phyloP scores from a whole-genome alignment of 768 basidiomycete genomes.

The Agrocybe pediades region DNA sequence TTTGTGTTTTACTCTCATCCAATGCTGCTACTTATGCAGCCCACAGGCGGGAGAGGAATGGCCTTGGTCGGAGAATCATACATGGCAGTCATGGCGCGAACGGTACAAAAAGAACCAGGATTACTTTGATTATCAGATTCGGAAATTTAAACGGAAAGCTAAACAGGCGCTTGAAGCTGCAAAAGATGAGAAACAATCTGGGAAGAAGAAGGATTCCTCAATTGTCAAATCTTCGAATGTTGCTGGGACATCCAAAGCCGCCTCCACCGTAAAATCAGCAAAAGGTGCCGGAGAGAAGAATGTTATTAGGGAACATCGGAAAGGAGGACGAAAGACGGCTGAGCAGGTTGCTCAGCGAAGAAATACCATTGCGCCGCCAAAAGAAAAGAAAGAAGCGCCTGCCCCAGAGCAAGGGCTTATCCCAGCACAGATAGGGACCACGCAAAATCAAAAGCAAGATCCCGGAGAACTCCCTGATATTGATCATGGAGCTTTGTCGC shows the following conservation, averaged over 20 bases:
- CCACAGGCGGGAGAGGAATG: slow-evolving; percentile 32
- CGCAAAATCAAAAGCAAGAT: background rate
- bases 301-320: too few relatives aligned
- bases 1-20: slow-evolving; percentile 20
- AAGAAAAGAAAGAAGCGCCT: too few relatives aligned
- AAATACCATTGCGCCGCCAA: too few relatives aligned
- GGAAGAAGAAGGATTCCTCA: slow-evolving; percentile 6
- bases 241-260: background rate
- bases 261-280: background rate
- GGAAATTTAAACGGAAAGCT: background rate
- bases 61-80: slow-evolving; percentile 53
- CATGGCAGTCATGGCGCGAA: slow-evolving; percentile 67
- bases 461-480: background rate
- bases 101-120: slow-evolving; percentile 51
- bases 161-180: slow-evolving; percentile 10
- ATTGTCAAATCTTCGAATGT: background rate
- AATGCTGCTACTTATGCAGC: background rate
- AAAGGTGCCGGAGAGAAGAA: background rate
- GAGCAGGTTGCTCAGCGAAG: too few relatives aligned
- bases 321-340: too few relatives aligned
- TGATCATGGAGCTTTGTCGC: background rate
- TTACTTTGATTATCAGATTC: slow-evolving; percentile 44
- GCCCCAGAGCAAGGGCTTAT: too few relatives aligned
- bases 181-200: slow-evolving; percentile 6
- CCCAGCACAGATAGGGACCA: background rate